These are phyloP conservation scores for Symbiodinium pilosum DNA, from an alignment of 73 alveolate genomes.

Conservation along the genomic window DNA sequence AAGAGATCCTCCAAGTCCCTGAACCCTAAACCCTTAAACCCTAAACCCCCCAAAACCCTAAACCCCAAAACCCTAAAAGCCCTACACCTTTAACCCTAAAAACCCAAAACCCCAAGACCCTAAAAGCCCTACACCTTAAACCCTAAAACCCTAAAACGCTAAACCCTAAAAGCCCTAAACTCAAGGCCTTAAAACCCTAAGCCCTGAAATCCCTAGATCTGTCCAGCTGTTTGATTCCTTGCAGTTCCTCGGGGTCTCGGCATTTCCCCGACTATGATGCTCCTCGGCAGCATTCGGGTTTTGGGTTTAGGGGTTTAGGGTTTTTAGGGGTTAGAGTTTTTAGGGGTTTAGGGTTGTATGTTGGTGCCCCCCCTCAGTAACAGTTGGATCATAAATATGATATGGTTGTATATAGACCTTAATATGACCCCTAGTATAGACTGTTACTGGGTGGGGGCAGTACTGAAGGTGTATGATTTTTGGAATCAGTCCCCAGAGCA, in stretches of 20 bases:
- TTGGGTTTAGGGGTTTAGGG: background rate
- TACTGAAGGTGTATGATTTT: too few relatives aligned
- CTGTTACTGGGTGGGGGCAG: too few relatives aligned
- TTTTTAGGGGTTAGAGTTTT: background rate
- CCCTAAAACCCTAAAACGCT: background rate
- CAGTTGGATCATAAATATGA: too few relatives aligned
- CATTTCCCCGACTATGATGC: constrained; percentile 85
- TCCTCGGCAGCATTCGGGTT: background rate
- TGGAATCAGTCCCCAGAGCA: too few relatives aligned
- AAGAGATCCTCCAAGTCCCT: too few relatives aligned
- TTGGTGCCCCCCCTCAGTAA: too few relatives aligned
- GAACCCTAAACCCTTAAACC: background rate
- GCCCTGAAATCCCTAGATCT: too few relatives aligned
- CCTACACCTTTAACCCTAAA: background rate
- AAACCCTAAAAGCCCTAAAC: background rate
- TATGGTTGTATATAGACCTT: too few relatives aligned
- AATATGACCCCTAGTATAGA: too few relatives aligned
- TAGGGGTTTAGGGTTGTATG: background rate
- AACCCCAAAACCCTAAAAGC: background rate
- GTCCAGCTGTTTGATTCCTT: background rate
- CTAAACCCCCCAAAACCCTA: background rate
- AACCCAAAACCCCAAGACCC: too few relatives aligned
- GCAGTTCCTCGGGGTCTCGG: constrained; percentile 86
- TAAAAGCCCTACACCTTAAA: too few relatives aligned
- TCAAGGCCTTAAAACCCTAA: background rate